Percentiles rank a stretch among this genome's conserved stretches.
phyloP scores from a whole-genome alignment of 331 rosid genomes.

The Ulmus americana region DNA sequence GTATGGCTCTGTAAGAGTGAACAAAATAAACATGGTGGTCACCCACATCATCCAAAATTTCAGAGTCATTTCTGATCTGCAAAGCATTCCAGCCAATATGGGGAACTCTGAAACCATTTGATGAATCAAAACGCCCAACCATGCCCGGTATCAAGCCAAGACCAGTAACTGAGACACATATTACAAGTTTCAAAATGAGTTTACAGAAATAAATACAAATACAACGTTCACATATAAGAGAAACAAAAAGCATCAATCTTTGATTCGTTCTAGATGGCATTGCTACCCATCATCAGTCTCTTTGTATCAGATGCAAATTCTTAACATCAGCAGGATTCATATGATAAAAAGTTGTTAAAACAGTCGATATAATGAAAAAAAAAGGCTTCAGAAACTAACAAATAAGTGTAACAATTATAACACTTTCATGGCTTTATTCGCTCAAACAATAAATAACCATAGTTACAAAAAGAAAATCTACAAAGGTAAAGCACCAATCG shows the following conservation, averaged over 20 bases:
- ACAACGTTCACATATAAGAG: not conserved
- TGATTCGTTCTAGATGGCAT: not conserved
- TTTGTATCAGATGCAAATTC: not conserved
- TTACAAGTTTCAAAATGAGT: conserved; percentile 11
- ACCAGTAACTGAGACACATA: conserved; percentile 63
- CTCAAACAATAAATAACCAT: not conserved
- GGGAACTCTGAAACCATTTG: conserved; percentile 82
- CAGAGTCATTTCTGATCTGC: conserved; percentile 51
- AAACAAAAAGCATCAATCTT: conserved; percentile 3
- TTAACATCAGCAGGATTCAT: not conserved
- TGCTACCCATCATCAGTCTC: not conserved
- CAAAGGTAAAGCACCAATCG: conserved; percentile 14
- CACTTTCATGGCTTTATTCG: not conserved
- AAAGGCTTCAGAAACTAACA: not conserved
- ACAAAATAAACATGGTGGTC: conserved; percentile 79
- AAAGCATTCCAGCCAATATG: conserved; percentile 99
- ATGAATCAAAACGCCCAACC: conserved; percentile 85
- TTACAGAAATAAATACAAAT: conserved; percentile 4
- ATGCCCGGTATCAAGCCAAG: conserved; percentile 94
- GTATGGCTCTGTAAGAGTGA: conserved; percentile 90
- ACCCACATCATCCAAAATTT: conserved; percentile 81
- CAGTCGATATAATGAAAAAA: not conserved
- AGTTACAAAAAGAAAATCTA: not conserved
- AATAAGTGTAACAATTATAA: not conserved
- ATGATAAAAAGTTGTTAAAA: not conserved